Evolutionary conservation across 2,329 filamentous ascomycete genomes (phyloP).

Genomic region (Cladobotryum mycophilum): DNA sequence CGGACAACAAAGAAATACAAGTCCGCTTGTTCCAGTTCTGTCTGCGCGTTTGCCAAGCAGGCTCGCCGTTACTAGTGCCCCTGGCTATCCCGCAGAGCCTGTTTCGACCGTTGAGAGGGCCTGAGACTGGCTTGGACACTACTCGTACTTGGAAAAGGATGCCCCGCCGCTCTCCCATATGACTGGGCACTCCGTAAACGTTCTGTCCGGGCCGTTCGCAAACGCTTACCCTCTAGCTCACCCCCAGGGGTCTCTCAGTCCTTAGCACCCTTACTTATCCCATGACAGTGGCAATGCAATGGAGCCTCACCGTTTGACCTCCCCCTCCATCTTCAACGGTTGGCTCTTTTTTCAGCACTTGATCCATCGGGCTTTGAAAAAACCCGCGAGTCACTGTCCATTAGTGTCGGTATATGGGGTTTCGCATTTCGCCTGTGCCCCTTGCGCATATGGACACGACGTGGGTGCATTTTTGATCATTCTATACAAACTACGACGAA

Average conservation of each 20-base stretch:
- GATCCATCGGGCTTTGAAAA: no score
- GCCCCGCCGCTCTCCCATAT: not conserved
- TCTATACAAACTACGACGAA: no score
- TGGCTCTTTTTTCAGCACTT: not conserved
- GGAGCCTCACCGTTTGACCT: not conserved
- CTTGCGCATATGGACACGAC: not conserved
- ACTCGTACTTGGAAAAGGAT: not conserved
- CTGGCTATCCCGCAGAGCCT: slow-evolving; percentile 1
- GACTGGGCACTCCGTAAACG: not conserved
- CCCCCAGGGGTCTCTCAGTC: not conserved
- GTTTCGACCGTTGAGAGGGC: slow-evolving; percentile 3
- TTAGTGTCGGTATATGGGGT: no score
- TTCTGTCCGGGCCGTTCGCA: not conserved
- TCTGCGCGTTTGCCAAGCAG: no score
- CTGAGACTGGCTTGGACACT: slow-evolving; percentile 1
- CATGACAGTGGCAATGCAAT: not conserved
- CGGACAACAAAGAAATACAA: no score
- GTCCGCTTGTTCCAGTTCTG: no score
- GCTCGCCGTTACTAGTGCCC: not conserved
- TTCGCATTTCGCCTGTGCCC: not conserved
- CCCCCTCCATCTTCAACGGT: not conserved
- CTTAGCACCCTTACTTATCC: not conserved
- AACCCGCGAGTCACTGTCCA: no score
- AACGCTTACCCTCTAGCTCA: not conserved
- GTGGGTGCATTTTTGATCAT: no score